phyloP scores from a whole-genome alignment of 768 basidiomycete species.

The Pulveroboletus sp. region DNA sequence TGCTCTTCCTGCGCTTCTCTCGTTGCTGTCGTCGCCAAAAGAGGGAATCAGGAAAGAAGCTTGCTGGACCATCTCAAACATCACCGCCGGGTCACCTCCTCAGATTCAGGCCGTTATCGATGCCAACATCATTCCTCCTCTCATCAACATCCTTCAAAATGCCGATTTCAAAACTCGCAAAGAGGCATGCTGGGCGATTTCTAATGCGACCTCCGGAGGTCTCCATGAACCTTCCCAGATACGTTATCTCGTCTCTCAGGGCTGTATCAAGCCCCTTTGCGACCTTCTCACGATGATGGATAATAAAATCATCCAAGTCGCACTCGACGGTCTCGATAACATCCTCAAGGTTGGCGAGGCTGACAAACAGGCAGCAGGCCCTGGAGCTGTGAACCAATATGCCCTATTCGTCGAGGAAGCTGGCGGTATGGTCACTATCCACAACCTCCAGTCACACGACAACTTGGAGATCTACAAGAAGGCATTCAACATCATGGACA shows the following conservation, averaged over 20 bases:
- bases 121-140: conserved; percentile 95
- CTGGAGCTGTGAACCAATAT: conserved; percentile 86
- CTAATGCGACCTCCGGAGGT: conserved; percentile 97
- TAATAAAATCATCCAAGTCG: conserved; percentile 99
- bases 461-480: conserved; percentile 99
- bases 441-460: conserved; percentile 99
- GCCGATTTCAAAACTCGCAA: conserved; percentile 99
- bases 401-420: conserved; percentile 95
- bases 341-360: conserved; percentile 96
- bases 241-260: conserved; percentile 94
- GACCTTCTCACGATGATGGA: conserved; percentile 97
- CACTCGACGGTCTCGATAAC: conserved; percentile 96
- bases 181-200: conserved; percentile 99
- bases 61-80: conserved; percentile 99
- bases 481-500: conserved; percentile 97
- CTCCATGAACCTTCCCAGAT: conserved; percentile 96
- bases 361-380: conserved; percentile 80
- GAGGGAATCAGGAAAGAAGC: conserved; percentile 99
- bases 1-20: conserved; percentile 90
- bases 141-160: conserved; percentile 96
- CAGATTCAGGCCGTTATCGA: conserved; percentile 98
- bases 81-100: conserved; percentile 94
- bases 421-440: conserved; percentile 97
- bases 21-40: conserved; percentile 91
- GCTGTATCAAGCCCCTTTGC: conserved; percentile 98